Evolutionary conservation across 2,329 filamentous ascomycete species (phyloP), one percentile per base, ranked within the genome.

Genomic region (Westerdykella sp.): DNA sequence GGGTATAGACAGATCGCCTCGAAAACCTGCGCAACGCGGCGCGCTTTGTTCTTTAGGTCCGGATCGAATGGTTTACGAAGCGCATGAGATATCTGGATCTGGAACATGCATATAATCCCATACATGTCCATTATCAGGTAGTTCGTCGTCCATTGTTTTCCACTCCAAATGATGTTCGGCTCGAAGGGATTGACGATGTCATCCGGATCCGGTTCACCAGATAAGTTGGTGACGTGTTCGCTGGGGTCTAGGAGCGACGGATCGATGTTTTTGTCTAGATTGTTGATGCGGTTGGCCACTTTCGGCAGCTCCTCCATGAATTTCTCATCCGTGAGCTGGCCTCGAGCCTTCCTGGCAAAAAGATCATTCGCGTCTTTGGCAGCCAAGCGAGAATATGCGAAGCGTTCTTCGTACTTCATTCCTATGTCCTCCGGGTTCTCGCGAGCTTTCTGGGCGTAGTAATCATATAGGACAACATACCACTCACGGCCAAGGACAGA

Each of bases 321-420:
- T 9, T 80, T 76, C 28, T 85, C 77, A 4, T 77, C 72, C 0
- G 73, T 71, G 38, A 94, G 77, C 46, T 82, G 75, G 11, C 80
- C 78, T 47, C 79, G 80, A 22, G 76, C 78, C 35, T 81, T 78
- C 49, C 77, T 79, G 0, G 85, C 82, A 60, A 90, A 88, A 2
- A 96, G 73, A 11, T 84, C 75, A 1, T 87, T 83, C 70, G 94
- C 85, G 45, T 95, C 87, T 60, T 85, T 81, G 1, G 85, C 86
- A 23, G 94, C 79, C 12, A 90, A 70, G 12, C 87, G 80, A 41
- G 86, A 74, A 23, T 77, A 74, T 1, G 85, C 79, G 25, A 83
- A 77, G 32, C 79, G 78, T 18, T 80, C 76, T 54, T 87, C 82
- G 30, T 87, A 78, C 50, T 81, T 82, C 69, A 81, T 82, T 2